Percentiles rank a stretch among this genome's conserved stretches.
Conservation (phyloP, 2,329 filamentous ascomycete genomes). For the Epichloe glyceriae region DNA sequence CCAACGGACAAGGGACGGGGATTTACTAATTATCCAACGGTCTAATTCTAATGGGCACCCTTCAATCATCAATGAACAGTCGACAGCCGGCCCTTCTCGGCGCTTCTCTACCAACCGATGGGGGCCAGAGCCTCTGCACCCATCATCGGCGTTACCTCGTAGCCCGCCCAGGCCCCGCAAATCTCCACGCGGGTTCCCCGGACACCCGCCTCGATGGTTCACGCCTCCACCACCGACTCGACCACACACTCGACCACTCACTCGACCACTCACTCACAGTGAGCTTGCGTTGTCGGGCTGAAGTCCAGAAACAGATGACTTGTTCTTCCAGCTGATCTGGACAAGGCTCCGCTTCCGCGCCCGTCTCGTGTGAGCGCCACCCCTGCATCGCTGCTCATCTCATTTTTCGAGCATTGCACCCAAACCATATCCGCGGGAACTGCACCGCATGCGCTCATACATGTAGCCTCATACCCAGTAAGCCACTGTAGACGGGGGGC, state of each 20-base stretch:
- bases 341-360: background rate
- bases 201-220: constrained; percentile 10
- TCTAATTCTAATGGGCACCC: background rate
- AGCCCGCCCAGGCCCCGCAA: constrained; percentile 15
- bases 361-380: background rate
- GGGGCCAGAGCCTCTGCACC: constrained; percentile 5
- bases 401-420: background rate
- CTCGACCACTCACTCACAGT: background rate
- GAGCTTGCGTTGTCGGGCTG: background rate
- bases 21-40: background rate
- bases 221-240: background rate
- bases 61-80: background rate
- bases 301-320: background rate
- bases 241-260: background rate
- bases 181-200: constrained; percentile 16
- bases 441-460: background rate
- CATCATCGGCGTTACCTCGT: constrained; percentile 20
- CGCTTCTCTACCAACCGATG: constrained; percentile 17
- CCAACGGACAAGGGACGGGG: background rate
- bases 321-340: background rate
- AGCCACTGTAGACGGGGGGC: background rate
- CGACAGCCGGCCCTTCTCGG: constrained; percentile 21
- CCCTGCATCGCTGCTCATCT: constrained; percentile 1
- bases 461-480: background rate
- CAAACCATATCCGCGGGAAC: background rate